phyloP scores from a whole-genome alignment of 1,284 basidiomycete species.

The Leccinum fallax region DNA sequence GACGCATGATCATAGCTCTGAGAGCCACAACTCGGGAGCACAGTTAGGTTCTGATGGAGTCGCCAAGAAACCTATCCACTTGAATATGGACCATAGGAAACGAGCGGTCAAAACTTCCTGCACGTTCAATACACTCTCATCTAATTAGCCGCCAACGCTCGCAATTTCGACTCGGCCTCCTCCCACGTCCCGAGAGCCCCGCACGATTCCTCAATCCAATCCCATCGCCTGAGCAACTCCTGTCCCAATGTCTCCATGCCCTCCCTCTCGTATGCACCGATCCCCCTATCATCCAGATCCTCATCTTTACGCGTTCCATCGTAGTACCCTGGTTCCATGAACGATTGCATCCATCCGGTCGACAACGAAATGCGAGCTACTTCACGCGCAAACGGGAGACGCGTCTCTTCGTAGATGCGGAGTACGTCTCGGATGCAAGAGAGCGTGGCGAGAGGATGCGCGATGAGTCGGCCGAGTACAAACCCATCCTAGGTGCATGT shows the following conservation, averaged over 20 bases:
- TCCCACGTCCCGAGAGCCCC: constrained; percentile 9
- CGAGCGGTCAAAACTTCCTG: neutral
- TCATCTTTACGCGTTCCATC: constrained; percentile 20
- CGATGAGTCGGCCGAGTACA: constrained; percentile 37
- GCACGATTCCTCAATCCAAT: neutral
- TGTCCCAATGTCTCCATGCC: constrained; percentile 13
- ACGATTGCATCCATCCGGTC: constrained; percentile 14
- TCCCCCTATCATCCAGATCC: constrained; percentile 13
- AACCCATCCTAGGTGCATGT: constrained; percentile 35
- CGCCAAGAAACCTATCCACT: neutral
- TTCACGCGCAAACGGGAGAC: constrained; percentile 23
- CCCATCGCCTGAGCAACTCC: constrained; percentile 9
- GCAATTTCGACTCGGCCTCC: constrained; percentile 8
- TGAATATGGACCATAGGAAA: neutral
- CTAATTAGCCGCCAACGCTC: neutral
- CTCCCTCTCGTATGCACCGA: constrained; percentile 16
- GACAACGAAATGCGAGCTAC: constrained; percentile 16
- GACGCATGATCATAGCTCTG: too few relatives aligned
- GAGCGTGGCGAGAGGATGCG: constrained; percentile 26
- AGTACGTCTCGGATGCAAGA: constrained; percentile 25
- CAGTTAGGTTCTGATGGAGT: neutral
- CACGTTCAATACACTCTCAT: neutral
- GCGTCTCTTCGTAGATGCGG: constrained; percentile 34
- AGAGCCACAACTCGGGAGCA: neutral
- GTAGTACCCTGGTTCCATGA: constrained; percentile 22